Evolutionary conservation across 768 basidiomycete genomes (phyloP).

Genomic region (Suillus clintonianus): DNA sequence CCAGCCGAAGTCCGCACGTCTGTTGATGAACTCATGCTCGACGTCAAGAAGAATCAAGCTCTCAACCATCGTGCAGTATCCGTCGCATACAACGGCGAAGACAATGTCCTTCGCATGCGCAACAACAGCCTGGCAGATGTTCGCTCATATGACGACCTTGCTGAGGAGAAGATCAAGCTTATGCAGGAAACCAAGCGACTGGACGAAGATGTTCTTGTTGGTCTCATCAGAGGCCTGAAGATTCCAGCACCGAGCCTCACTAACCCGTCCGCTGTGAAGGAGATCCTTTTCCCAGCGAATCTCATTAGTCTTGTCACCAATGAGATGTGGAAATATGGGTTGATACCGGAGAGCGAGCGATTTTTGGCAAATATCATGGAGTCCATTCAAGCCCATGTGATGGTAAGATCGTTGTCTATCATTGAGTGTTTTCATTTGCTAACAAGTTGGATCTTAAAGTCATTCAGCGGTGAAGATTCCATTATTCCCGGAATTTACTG

Average conservation of each 20-base stretch:
- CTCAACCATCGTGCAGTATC: slow-evolving; percentile 84
- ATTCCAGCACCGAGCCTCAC: slow-evolving; percentile 89
- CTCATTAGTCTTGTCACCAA: slow-evolving; percentile 97
- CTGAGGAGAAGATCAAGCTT: slow-evolving; percentile 92
- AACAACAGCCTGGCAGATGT: slow-evolving; percentile 71
- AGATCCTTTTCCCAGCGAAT: slow-evolving; percentile 98
- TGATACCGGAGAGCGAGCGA: slow-evolving; percentile 94
- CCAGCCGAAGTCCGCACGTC: slow-evolving; percentile 70
- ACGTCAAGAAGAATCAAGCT: slow-evolving; percentile 69
- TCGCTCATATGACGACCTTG: slow-evolving; percentile 79
- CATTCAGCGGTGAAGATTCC: slow-evolving; percentile 90
- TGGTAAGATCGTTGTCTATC: slow-evolving; percentile 59
- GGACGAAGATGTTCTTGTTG: slow-evolving; percentile 92
- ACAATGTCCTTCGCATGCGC: slow-evolving; percentile 66
- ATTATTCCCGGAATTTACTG: slow-evolving; percentile 98
- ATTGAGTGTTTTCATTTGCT: not conserved
- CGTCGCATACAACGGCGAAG: slow-evolving; percentile 84
- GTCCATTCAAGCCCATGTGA: slow-evolving; percentile 93
- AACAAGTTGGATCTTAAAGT: slow-evolving; percentile 43
- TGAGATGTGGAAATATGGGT: slow-evolving; percentile 99
- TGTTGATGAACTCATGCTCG: slow-evolving; percentile 75
- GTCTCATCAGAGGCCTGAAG: slow-evolving; percentile 88
- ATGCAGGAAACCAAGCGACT: slow-evolving; percentile 89
- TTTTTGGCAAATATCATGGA: slow-evolving; percentile 99
- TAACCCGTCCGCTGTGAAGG: slow-evolving; percentile 92